phyloP scores from a whole-genome alignment of 495 filamentous ascomycete species.

The Podospora comata region DNA sequence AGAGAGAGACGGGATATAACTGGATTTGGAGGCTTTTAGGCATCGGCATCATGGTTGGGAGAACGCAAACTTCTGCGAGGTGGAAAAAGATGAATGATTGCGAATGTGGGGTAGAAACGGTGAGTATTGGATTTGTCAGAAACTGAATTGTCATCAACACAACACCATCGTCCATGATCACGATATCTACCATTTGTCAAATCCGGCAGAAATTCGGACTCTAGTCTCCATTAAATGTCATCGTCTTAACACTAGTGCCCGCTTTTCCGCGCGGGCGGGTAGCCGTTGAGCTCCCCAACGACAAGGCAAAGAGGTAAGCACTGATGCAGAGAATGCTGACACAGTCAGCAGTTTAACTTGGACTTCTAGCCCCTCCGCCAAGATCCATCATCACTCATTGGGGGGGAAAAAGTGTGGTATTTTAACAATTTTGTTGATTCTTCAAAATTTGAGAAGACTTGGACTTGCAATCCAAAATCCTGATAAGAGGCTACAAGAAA shows the following conservation, averaged over 20 bases:
- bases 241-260: background rate
- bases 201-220: no score
- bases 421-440: background rate
- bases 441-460: background rate
- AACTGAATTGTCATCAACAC: no score
- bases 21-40: background rate
- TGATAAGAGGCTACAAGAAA: background rate
- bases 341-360: background rate
- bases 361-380: background rate
- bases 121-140: no score
- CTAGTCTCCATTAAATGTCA: background rate
- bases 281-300: background rate
- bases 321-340: background rate
- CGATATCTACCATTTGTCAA: no score
- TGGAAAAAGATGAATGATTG: no score
- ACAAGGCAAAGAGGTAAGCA: background rate
- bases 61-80: no score
- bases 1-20: no score
- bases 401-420: background rate
- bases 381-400: background rate
- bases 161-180: no score
- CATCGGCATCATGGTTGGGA: no score
- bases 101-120: no score
- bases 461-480: background rate
- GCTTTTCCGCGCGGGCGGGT: background rate